Evolutionary conservation across 441 rosid genomes (phyloP).

Genomic region (Corymbia citriodora): DNA sequence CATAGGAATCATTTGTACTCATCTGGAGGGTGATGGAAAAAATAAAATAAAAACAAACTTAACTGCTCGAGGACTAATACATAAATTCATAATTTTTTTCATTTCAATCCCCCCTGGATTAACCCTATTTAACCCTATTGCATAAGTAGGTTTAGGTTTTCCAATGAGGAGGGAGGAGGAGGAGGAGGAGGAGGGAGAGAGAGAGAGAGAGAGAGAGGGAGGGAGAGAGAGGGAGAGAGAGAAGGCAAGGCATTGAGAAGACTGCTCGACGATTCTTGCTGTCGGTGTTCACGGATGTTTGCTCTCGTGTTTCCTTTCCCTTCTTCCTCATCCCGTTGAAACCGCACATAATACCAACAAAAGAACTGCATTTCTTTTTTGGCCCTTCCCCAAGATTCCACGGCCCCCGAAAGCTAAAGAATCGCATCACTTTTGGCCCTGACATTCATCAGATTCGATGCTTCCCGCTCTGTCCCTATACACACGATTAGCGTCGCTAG

Average conservation of each 20-base stretch:
- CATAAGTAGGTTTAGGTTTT: background rate
- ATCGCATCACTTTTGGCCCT: background rate
- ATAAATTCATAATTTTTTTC: background rate
- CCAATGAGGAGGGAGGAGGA: background rate
- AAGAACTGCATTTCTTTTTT: background rate
- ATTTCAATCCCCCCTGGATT: background rate
- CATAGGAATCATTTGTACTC: background rate
- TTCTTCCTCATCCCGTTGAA: conserved; percentile 15
- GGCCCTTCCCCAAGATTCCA: conserved; percentile 24
- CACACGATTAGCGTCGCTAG: background rate
- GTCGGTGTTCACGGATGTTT: conserved; percentile 33
- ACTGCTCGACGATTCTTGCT: conserved; percentile 22
- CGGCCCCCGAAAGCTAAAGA: background rate
- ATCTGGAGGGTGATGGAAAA: background rate
- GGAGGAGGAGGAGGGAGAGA: background rate
- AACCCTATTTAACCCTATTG: background rate
- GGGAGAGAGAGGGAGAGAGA: background rate
- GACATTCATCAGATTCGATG: conserved; percentile 18
- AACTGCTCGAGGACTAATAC: background rate
- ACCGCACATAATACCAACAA: conserved; percentile 17
- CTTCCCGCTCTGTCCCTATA: background rate
- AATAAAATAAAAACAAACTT: background rate
- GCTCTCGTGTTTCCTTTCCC: conserved; percentile 9
- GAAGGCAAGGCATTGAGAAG: background rate
- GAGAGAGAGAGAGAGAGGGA: background rate